Evolutionary conservation across 148 eudicot species (phyloP).

Genomic region (Selenicereus undatus): DNA sequence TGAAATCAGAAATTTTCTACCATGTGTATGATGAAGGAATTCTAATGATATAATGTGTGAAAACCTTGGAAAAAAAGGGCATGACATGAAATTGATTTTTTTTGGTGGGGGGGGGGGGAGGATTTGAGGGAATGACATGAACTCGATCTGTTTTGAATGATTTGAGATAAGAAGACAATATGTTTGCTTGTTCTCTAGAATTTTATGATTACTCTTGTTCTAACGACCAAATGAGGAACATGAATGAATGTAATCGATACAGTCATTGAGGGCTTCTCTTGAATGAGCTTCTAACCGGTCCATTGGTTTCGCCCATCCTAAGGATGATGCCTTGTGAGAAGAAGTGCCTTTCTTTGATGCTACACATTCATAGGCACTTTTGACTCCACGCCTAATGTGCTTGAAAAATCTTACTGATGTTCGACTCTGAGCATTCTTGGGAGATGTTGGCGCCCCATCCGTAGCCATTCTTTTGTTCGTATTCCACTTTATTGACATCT

Average conservation of each 20-base stretch:
- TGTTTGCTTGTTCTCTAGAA: not conserved
- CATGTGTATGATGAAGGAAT: too few species aligned
- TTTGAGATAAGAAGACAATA: not conserved
- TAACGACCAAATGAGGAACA: not conserved
- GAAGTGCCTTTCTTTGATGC: not conserved
- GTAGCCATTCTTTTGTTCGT: not conserved
- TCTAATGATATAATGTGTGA: too few species aligned
- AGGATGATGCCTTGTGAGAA: not conserved
- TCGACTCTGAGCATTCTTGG: not conserved
- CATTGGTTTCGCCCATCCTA: not conserved
- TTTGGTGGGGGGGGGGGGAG: too few species aligned
- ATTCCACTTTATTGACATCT: not conserved
- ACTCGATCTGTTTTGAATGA: not conserved
- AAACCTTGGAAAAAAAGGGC: too few species aligned
- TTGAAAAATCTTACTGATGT: not conserved
- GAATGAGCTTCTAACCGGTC: constrained; percentile 1
- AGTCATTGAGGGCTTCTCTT: constrained; percentile 1
- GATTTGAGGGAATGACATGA: not conserved
- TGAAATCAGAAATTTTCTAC: too few species aligned
- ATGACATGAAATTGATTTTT: too few species aligned
- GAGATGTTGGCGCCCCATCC: not conserved
- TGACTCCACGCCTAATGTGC: not conserved
- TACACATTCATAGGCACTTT: not conserved
- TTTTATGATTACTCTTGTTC: not conserved
- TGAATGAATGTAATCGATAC: not conserved